Evolutionary conservation across 2,329 filamentous ascomycete species (phyloP).

Genomic region (Parastagonospora avenae): DNA sequence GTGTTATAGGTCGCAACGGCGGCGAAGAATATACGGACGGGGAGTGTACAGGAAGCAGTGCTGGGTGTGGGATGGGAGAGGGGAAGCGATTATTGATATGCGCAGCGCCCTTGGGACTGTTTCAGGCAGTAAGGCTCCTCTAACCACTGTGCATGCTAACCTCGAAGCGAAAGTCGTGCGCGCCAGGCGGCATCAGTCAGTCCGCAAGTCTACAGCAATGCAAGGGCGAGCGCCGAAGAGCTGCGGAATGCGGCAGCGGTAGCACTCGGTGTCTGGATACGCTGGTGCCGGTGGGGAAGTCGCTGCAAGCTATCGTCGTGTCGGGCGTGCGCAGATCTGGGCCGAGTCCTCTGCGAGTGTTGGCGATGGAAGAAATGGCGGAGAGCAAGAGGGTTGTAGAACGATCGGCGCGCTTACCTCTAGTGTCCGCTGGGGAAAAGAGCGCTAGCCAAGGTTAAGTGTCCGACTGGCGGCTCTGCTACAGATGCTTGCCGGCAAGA

Average conservation of each 20-base stretch:
- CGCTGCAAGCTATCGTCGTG: too few species aligned
- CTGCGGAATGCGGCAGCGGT: conserved; percentile 27
- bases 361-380: background rate
- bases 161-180: conserved; percentile 46
- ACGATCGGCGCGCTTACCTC: background rate
- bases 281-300: background rate
- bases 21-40: conserved; percentile 26
- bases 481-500: background rate
- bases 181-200: conserved; percentile 48
- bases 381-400: background rate
- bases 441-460: background rate
- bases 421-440: background rate
- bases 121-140: conserved; percentile 30
- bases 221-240: conserved; percentile 37
- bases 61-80: conserved; percentile 7
- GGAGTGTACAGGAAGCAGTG: conserved; percentile 30
- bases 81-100: conserved; percentile 37
- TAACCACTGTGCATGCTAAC: conserved; percentile 47
- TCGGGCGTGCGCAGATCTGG: background rate
- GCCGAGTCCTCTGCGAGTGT: background rate
- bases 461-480: conserved; percentile 1
- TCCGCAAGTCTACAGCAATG: conserved; percentile 29
- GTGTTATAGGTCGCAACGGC: background rate
- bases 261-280: background rate
- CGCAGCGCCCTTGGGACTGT: conserved; percentile 39